Evolutionary conservation across 139 green algal genomes (phyloP).

Genomic region (Volvox reticuliferus): DNA sequence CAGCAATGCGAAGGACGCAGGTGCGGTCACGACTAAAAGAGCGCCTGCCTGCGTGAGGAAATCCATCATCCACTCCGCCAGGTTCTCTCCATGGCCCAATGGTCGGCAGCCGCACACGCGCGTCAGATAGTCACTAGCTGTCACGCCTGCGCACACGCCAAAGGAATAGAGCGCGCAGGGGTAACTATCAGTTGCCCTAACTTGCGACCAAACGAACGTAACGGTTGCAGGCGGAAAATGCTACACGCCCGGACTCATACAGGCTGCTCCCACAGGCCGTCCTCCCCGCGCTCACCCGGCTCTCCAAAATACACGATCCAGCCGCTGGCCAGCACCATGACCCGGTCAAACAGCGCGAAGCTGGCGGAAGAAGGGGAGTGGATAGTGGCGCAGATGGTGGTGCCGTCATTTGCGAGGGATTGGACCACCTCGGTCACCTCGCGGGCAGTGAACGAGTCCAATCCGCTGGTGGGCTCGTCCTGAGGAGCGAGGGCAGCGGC

Average conservation of each 20-base stretch:
- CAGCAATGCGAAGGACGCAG: too few relatives aligned
- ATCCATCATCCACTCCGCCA: slow-evolving; percentile 71
- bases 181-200: too few relatives aligned
- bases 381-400: slow-evolving; percentile 80
- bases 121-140: slow-evolving; percentile 28
- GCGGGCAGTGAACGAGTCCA: slow-evolving; percentile 79
- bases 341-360: slow-evolving; percentile 78
- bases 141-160: background rate
- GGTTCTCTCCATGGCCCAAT: slow-evolving; percentile 59
- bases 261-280: background rate
- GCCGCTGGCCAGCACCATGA: slow-evolving; percentile 73
- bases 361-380: slow-evolving; percentile 72
- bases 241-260: too few relatives aligned
- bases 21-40: too few relatives aligned
- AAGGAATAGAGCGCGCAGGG: too few relatives aligned
- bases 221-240: too few relatives aligned
- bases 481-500: background rate
- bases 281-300: background rate
- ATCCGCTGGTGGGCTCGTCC: slow-evolving; percentile 80
- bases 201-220: too few relatives aligned
- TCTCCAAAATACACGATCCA: slow-evolving; percentile 70
- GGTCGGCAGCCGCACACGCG: background rate
- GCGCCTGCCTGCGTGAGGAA: slow-evolving; percentile 50
- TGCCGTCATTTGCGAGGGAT: slow-evolving; percentile 62
- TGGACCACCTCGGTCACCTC: slow-evolving; percentile 73